Evolutionary conservation across 2,329 filamentous ascomycete species (phyloP).

Genomic region (Colletotrichum sojae): DNA sequence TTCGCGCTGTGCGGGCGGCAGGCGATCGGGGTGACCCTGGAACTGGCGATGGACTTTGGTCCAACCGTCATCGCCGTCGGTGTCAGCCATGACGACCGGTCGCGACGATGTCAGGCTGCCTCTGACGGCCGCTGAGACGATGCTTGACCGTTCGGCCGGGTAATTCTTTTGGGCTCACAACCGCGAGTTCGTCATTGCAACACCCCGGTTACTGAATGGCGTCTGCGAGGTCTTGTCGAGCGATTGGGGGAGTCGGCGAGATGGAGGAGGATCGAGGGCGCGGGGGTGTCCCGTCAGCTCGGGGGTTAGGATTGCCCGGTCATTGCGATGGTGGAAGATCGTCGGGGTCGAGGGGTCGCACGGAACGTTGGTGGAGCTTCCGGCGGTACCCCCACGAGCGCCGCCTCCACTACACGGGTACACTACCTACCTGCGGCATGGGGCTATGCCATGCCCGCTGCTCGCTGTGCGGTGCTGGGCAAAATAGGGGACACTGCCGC

Average conservation of each 20-base stretch:
- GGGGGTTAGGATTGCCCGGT: constrained; percentile 20
- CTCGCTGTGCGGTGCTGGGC: too few relatives aligned
- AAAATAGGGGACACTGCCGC: too few relatives aligned
- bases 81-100: constrained; percentile 43
- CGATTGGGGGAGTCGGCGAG: background rate
- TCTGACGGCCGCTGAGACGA: background rate
- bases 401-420: too few relatives aligned
- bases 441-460: too few relatives aligned
- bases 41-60: constrained; percentile 45
- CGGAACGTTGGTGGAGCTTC: background rate
- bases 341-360: background rate
- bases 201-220: background rate
- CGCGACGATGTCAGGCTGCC: background rate
- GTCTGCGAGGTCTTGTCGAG: background rate
- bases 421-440: too few relatives aligned
- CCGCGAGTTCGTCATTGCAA: background rate
- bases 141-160: background rate
- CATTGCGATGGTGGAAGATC: background rate
- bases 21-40: constrained; percentile 44
- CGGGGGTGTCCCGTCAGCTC: constrained; percentile 8
- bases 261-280: background rate
- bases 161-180: background rate
- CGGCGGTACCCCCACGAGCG: background rate
- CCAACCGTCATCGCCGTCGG: constrained; percentile 45
- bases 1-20: constrained; percentile 46